Evolutionary conservation across 192 early-diverging fungal genomes (phyloP), one percentile per base, ranked within the genome.

Genomic region (Mortierella alpina): DNA sequence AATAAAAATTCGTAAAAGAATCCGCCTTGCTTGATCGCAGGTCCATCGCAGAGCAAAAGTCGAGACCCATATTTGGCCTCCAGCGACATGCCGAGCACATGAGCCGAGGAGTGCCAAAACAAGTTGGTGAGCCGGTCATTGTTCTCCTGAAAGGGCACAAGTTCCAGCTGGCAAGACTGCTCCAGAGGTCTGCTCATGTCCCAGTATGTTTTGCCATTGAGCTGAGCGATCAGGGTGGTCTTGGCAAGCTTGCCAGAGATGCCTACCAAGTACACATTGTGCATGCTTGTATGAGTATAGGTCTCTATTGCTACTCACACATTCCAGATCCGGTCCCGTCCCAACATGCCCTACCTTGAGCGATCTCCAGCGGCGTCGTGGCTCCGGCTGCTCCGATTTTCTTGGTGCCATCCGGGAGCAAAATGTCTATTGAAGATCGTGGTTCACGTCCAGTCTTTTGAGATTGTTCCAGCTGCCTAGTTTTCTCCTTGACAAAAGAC

Each of bases 1-100:
- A 95, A 83, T 50, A 94, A 56, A 62, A 88, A 90, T 67, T 93
- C 93, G 85, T 94, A 95, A 71, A 90, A 94, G 86, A 94, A 95
- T 13, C 94, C 94, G 41, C 90, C 88, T 12, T 86, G 83, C n/a
- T 87, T 84, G 51, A 92, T 81, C 8, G 90, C 69, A 20, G 94
- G 92, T 0, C 92, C 93, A 62, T 92, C 90, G 56, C 91, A 91
- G 31, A 95, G 84, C 45, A 94, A 70, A 14, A 89, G 22, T 17
- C 89, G 79, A 46, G 92, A 88, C 46, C 92, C 93, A 65, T 91
- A 95, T 39, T 91, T 82, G 13, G 73, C 76, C 70, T 94, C 91
- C 46, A 95, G 74, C 3, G 93, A 92, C 74, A 90, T 90, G 6
- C 92, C 94, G 58, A 93, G 82, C n/a, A 93, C 73, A 56, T 93